phyloP scores from a whole-genome alignment of 106 monocot species.

The Dioscorea zingiberensis region DNA sequence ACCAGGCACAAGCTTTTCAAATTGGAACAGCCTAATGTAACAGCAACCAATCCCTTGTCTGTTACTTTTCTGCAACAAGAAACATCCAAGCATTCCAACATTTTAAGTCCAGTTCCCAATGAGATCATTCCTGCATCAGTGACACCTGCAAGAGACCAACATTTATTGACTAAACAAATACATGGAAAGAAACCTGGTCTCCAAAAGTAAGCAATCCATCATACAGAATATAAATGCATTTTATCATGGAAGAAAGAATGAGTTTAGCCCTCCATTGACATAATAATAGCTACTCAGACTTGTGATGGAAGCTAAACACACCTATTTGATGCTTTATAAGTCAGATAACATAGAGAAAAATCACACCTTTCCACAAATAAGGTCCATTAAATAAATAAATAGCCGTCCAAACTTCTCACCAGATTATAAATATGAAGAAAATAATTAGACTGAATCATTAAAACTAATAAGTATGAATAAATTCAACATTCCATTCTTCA shows the following conservation, averaged over 20 bases:
- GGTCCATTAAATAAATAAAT: too few species aligned
- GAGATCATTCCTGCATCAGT: slow-evolving; percentile 63
- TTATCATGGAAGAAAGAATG: too few species aligned
- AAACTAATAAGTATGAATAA: too few species aligned
- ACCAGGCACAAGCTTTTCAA: slow-evolving; percentile 41
- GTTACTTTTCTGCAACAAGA: slow-evolving; percentile 75
- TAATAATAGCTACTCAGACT: background rate
- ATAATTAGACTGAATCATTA: too few species aligned
- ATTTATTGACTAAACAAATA: background rate
- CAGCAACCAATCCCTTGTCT: slow-evolving; percentile 58
- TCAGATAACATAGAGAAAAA: background rate
- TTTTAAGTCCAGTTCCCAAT: slow-evolving; percentile 40
- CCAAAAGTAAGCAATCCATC: background rate
- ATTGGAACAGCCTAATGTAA: slow-evolving; percentile 44
- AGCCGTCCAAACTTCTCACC: too few species aligned
- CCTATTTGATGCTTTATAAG: background rate
- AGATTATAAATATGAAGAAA: too few species aligned
- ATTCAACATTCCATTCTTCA: too few species aligned
- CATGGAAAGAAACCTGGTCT: background rate
- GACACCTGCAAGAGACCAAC: slow-evolving; percentile 42
- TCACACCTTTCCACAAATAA: too few species aligned
- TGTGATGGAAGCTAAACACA: background rate
- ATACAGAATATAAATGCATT: background rate
- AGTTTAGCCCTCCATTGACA: background rate
- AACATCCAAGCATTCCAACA: slow-evolving; percentile 66